These are phyloP conservation scores for Septoria linicola DNA, from an alignment of 2,329 filamentous ascomycete species.

Conservation along the genomic window DNA sequence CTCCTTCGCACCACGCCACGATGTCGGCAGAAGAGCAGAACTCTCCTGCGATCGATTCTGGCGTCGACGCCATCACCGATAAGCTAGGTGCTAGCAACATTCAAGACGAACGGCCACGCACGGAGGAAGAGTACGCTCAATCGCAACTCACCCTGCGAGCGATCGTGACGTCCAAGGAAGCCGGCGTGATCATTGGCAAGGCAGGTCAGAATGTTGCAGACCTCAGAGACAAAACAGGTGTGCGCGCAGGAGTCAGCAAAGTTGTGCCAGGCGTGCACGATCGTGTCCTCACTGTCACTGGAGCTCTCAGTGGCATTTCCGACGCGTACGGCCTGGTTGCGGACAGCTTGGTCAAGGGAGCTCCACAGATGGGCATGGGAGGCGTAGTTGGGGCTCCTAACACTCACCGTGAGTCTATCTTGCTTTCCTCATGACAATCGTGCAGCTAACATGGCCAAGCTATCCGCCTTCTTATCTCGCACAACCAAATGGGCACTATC, in stretches of 20 bases:
- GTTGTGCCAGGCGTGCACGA: conserved; percentile 97
- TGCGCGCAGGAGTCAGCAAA: conserved; percentile 98
- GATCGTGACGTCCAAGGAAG: conserved; percentile 98
- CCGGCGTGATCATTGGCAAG: conserved; percentile 98
- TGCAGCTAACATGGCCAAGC: conserved; percentile 54
- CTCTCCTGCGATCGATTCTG: conserved; percentile 32
- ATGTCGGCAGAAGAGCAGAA: conserved; percentile 36
- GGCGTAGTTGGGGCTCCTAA: conserved; percentile 82
- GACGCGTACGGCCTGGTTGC: conserved; percentile 93
- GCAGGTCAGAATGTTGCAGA: conserved; percentile 98
- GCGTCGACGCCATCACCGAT: conserved; percentile 41
- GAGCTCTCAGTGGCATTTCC: conserved; percentile 81
- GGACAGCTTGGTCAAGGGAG: conserved; percentile 85
- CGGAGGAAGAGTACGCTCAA: conserved; percentile 94
- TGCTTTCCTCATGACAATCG: conserved; percentile 23
- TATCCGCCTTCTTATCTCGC: conserved; percentile 95
- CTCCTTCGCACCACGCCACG: conserved; percentile 10
- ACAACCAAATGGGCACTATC: conserved; percentile 99
- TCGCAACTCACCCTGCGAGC: conserved; percentile 91
- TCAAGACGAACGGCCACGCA: conserved; percentile 73
- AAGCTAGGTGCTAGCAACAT: conserved; percentile 44
- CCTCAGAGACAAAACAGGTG: conserved; percentile 92
- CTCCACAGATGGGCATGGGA: conserved; percentile 93
- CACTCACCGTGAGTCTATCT: conserved; percentile 79
- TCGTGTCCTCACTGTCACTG: conserved; percentile 92